Evolutionary conservation across 208 protist species (phyloP), one percentile per base, ranked within the genome.

Genomic region (Acanthamoeba lenticulata): DNA sequence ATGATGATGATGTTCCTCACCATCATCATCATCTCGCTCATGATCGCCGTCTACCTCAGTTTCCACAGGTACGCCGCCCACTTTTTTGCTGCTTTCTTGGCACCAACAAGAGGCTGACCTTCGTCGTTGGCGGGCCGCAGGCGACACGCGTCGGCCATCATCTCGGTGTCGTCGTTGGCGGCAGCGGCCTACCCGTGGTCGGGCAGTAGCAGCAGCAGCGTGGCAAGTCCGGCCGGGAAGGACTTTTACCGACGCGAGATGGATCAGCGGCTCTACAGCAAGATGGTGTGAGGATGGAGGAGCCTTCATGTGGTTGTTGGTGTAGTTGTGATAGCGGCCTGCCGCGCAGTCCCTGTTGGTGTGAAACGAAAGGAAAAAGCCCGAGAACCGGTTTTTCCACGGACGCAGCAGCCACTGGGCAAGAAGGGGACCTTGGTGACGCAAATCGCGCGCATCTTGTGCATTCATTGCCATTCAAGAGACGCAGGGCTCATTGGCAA

Each of bases 1-100:
- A n/a, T 81, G 69, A 81, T 81, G 69, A 21, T 81, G 69, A 81
- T 81, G 69, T 81, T 81, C 69, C 34, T 81, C 69, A 81, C 38
- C 24, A 81, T 81, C 40, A 21, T 81, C 27, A 29, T 81, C 34
- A 47, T 81, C 69, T 81, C 69, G 6, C 69, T 81, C 69, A 81
- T 81, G 69, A n/a, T 81, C 69, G 11, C 45, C 24, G 36, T 38
- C 2, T 81, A 81, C 40, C 69, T 81, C 19, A 38, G 36, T 11
- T 81, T 81, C 69, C 69, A 81, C 40, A 29, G 69, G 69, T 81
- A 42, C 67, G 67, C n/a, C 1, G 11, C 19, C 69, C 38, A 5
- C 11, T 11, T 29, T 1, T 40, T 52, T 52, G 5, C 9, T 52
- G 45, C 15, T 52, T 52, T 5, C 47, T 15, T 52, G 47, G 47